Percentiles rank a stretch among this genome's conserved stretches.
Evolutionary conservation across 2,329 filamentous ascomycete genomes (phyloP).

Genomic region (Anthostomella pinea): DNA sequence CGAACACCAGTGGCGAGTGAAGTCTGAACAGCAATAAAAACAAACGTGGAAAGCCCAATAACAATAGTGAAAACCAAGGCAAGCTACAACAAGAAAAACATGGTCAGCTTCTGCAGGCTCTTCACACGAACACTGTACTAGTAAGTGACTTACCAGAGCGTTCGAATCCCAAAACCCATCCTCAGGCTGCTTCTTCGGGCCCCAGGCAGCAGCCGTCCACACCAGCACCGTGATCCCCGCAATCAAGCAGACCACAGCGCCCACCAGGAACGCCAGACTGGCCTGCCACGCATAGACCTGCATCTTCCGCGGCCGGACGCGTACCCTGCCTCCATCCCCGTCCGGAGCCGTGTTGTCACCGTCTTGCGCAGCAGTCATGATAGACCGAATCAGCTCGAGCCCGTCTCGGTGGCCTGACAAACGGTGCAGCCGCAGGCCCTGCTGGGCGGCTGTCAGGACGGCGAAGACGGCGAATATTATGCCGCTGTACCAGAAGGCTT

Average conservation of each 20-base stretch:
- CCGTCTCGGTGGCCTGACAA: conserved; percentile 40
- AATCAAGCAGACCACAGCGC: conserved; percentile 20
- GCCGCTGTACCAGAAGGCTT: conserved; percentile 40
- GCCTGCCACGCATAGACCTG: conserved; percentile 26
- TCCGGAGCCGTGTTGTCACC: neutral
- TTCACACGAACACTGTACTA: neutral
- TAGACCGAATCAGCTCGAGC: conserved; percentile 30
- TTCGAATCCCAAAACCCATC: conserved; percentile 19
- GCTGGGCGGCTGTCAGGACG: conserved; percentile 43
- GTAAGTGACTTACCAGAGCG: conserved; percentile 1
- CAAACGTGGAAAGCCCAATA: neutral
- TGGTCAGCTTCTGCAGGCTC: too few relatives aligned
- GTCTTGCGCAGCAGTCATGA: conserved; percentile 9
- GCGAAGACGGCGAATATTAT: conserved; percentile 49
- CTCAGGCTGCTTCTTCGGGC: conserved; percentile 12
- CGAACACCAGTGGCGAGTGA: conserved; percentile 1
- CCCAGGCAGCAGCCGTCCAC: conserved; percentile 18
- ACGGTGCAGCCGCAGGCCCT: conserved; percentile 41
- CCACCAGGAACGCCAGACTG: conserved; percentile 16
- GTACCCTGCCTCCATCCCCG: neutral
- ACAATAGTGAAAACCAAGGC: conserved; percentile 5
- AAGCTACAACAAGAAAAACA: too few relatives aligned
- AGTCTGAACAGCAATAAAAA: conserved; percentile 1
- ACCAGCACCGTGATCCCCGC: conserved; percentile 18
- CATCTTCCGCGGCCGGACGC: conserved; percentile 6